Conservation (phyloP, 2,329 filamentous ascomycete genomes). For the Beauveria australis region DNA sequence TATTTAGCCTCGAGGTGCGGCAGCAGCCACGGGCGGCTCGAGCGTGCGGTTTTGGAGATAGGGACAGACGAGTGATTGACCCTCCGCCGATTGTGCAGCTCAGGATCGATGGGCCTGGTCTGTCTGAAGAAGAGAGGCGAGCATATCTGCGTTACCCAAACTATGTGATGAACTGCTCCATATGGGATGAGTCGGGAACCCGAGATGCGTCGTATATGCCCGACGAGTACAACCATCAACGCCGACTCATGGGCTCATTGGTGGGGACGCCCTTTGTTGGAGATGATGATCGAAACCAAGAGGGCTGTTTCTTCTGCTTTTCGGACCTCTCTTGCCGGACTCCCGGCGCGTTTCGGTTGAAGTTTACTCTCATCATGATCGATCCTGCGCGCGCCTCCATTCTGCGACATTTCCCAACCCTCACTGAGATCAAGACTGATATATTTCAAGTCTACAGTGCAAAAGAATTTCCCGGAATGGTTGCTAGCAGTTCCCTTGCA, state of each 20-base stretch:
- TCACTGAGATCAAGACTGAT: constrained; percentile 52
- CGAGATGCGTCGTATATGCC: constrained; percentile 65
- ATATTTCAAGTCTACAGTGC: constrained; percentile 75
- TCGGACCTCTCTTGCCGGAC: constrained; percentile 74
- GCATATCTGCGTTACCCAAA: constrained; percentile 50
- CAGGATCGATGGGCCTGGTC: constrained; percentile 48
- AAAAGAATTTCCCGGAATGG: constrained; percentile 82
- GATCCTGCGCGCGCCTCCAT: constrained; percentile 49
- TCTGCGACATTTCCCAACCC: constrained; percentile 37
- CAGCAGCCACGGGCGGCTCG: constrained; percentile 73
- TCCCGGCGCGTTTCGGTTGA: constrained; percentile 65
- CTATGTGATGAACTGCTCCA: constrained; percentile 67
- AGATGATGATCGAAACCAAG: constrained; percentile 60
- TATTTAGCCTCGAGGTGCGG: constrained; percentile 42
- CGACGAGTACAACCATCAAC: constrained; percentile 62
- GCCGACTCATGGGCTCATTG: constrained; percentile 70
- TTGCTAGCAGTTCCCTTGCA: constrained; percentile 65
- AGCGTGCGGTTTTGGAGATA: constrained; percentile 75
- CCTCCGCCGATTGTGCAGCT: constrained; percentile 77
- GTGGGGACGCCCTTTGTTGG: constrained; percentile 72
- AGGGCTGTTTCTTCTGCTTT: constrained; percentile 82
- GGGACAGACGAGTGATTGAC: constrained; percentile 74
- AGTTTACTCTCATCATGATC: constrained; percentile 65
- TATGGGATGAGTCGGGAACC: constrained; percentile 61
- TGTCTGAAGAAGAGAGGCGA: constrained; percentile 45